Evolutionary conservation across 805 yeast genomes (phyloP).

Genomic region (Kurtzmaniella fragi): DNA sequence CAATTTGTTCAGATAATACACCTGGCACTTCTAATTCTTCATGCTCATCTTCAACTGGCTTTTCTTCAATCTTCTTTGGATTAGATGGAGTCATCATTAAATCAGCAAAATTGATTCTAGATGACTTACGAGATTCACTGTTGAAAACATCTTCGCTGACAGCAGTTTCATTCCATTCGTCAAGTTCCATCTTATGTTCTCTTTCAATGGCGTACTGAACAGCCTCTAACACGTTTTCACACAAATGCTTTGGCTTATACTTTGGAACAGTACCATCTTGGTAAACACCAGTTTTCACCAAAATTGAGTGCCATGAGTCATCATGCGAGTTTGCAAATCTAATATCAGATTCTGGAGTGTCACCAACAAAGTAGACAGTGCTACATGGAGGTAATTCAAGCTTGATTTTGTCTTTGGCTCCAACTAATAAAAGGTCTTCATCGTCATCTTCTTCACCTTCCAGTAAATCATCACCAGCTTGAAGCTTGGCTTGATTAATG

Average conservation of each 20-base stretch:
- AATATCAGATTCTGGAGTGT: conserved; percentile 85
- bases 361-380: conserved; percentile 85
- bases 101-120: conserved; percentile 39
- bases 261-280: conserved; percentile 76
- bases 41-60: conserved; percentile 22
- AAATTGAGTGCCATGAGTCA: conserved; percentile 76
- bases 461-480: conserved; percentile 25
- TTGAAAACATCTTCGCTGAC: conserved; percentile 19
- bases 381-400: conserved; percentile 76
- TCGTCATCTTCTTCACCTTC: conserved; percentile 23
- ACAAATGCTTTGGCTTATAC: conserved; percentile 69
- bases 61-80: conserved; percentile 7
- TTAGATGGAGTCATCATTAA: conserved; percentile 43
- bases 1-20: conserved; percentile 38
- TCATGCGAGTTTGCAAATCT: conserved; percentile 86
- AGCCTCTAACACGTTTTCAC: conserved; percentile 71
- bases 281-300: conserved; percentile 85
- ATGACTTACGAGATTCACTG: conserved; percentile 3
- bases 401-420: conserved; percentile 32
- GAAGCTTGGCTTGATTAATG: conserved; percentile 38
- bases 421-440: conserved; percentile 40
- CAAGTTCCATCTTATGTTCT: conserved; percentile 67
- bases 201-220: conserved; percentile 79
- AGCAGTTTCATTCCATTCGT: conserved; percentile 64
- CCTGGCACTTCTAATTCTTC: conserved; percentile 50